Conservation (phyloP, 1,284 basidiomycete genomes). For the Sphagnurus paluster region DNA sequence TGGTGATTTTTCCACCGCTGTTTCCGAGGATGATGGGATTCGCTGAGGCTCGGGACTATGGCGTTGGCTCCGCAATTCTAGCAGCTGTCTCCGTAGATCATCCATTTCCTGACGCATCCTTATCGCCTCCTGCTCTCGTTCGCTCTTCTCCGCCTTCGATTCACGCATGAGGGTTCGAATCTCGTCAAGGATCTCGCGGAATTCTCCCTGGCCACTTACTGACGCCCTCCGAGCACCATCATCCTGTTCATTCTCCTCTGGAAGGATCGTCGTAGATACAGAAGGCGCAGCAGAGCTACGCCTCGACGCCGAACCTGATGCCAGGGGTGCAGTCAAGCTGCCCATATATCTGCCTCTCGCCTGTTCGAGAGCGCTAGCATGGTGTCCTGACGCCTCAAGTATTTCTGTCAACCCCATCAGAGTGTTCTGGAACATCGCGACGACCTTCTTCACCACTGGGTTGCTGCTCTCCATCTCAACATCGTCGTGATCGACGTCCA, state of each 20-base stretch:
- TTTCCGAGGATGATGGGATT: background rate
- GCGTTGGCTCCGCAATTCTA: constrained; percentile 1
- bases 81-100: constrained; percentile 9
- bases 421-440: constrained; percentile 5
- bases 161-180: constrained; percentile 3
- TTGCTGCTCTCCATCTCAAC: background rate
- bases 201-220: background rate
- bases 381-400: background rate
- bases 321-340: background rate
- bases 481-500: background rate
- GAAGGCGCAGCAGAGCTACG: background rate
- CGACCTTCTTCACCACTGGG: constrained; percentile 4
- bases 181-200: constrained; percentile 8
- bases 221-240: background rate
- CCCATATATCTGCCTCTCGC: background rate
- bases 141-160: constrained; percentile 3
- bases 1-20: background rate
- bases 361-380: background rate
- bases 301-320: constrained; percentile 1
- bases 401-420: constrained; percentile 3
- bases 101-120: constrained; percentile 15
- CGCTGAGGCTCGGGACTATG: background rate
- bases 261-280: background rate
- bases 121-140: constrained; percentile 6
- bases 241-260: background rate